A percentile compares a stretch with the other conserved stretches of the same genome.
Conservation (phyloP, 2,329 filamentous ascomycete species). For the Fusarium haematococcum region DNA sequence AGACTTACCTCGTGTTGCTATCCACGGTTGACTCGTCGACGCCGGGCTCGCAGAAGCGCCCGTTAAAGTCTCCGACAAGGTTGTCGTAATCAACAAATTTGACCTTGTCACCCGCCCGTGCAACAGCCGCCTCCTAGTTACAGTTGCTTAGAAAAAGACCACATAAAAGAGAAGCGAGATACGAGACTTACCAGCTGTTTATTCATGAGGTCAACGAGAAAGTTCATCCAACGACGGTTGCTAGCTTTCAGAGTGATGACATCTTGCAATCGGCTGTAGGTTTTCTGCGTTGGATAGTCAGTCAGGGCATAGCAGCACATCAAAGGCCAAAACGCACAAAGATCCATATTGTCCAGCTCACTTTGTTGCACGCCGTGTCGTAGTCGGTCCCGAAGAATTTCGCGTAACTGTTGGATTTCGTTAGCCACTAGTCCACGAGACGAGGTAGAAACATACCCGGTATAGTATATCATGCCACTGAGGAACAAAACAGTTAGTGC, state of each 20-base stretch:
- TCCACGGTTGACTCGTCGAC: conserved; percentile 1
- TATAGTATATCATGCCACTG: conserved; percentile 22
- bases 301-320: neutral
- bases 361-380: conserved; percentile 6
- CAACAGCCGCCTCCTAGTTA: neutral
- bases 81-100: conserved; percentile 9
- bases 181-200: neutral
- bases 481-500: neutral
- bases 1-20: conserved; percentile 1
- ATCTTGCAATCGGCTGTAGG: neutral
- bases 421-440: neutral
- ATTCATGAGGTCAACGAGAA: conserved; percentile 13
- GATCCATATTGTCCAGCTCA: conserved; percentile 22
- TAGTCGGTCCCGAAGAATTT: conserved; percentile 26
- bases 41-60: conserved; percentile 6
- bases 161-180: neutral
- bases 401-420: conserved; percentile 4
- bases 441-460: neutral
- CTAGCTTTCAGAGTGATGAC: conserved; percentile 4
- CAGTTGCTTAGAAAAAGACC: neutral
- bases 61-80: conserved; percentile 9
- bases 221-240: conserved; percentile 4
- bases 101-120: neutral
- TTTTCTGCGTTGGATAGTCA: neutral
- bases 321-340: conserved; percentile 3